Evolutionary conservation across 306 rosid genomes (phyloP), one percentile per base, ranked within the genome.

Genomic region (Hylodesmum podocarpum): DNA sequence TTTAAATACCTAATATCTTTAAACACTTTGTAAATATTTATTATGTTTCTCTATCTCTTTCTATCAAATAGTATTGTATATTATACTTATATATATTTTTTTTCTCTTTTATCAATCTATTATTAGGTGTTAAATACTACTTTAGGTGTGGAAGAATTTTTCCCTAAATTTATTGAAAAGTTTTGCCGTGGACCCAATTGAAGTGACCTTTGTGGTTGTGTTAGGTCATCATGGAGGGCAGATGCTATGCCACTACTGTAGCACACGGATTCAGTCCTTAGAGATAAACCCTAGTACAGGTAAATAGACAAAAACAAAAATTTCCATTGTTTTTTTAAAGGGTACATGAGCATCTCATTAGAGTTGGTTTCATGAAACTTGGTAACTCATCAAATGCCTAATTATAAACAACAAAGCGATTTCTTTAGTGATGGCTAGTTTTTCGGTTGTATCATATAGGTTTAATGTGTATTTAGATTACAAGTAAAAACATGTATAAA

Each of bases 171-270:
- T 21, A 24, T 39, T 50, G 58, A 61, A 61, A 61, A 10, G 31
- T 40, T 19, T 69, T 59, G 53, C 8, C 41, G 70, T 72, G 41
- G 73, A 53, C 70, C 75, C 31, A 64, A 53, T 5, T 47, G 68
- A 63, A 65, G 53, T 19, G 34, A 53, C 75, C 44, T 40, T 41
- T 40, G 33, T 64, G 39, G 61, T 29, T 6, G 78, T 29, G 22
- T 40, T 80, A 66, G 79, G 69, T 15, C 69, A 80, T 72, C 11
- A 51, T 59, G 47, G 21, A 28, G 54, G 22, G 75, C 10, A 72
- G 31, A 80, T 72, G 69, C 16, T 72, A 36, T 28, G 40, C 55
- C 78, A 70, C n/a, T 21, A 63, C 8, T 16, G 40, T 40, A 29
- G 50, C 9, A 72, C 25, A 54, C 14, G 4, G 6, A 64, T 18